A percentile compares a stretch with the other conserved stretches of the same genome.
phyloP scores from a whole-genome alignment of 1,139 yeast genomes.

The Yamadazyma sp. region DNA sequence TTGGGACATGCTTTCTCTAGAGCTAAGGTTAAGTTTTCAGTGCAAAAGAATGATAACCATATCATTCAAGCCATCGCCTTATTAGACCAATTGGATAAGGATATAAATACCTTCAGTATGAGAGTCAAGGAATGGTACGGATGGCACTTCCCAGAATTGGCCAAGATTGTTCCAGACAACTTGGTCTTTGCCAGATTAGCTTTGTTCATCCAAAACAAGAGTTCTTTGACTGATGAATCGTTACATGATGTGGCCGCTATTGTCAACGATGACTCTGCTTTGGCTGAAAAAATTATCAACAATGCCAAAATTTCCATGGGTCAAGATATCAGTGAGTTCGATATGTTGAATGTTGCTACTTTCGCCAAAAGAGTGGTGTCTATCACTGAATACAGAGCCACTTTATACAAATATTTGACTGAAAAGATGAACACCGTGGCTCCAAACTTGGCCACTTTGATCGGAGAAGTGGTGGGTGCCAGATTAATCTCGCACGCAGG shows the following conservation, averaged over 20 bases:
- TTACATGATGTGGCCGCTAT: constrained; percentile 87
- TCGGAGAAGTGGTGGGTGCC: constrained; percentile 98
- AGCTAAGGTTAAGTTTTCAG: constrained; percentile 97
- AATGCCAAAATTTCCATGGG: constrained; percentile 97
- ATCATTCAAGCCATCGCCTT: constrained; percentile 98
- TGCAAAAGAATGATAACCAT: constrained; percentile 97
- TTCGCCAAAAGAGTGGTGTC: constrained; percentile 95
- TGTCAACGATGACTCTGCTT: constrained; percentile 88
- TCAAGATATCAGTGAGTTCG: constrained; percentile 89
- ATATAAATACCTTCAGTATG: constrained; percentile 96
- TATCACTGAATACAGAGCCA: constrained; percentile 92
- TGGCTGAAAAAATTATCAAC: constrained; percentile 87
- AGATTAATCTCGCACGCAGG: constrained; percentile 98
- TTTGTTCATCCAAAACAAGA: constrained; percentile 82
- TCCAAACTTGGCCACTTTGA: constrained; percentile 91
- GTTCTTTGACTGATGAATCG: constrained; percentile 77
- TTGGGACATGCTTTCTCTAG: constrained; percentile 98
- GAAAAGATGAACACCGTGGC: constrained; percentile 98
- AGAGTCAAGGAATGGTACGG: constrained; percentile 99
- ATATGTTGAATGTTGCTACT: constrained; percentile 79
- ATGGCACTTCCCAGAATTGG: constrained; percentile 99
- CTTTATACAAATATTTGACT: constrained; percentile 81
- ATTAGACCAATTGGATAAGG: constrained; percentile 95
- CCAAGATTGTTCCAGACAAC: constrained; percentile 93
- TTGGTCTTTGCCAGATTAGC: constrained; percentile 83